Base-by-base conservation (phyloP, 23 red algal genomes). In the Gracilaria gracilis region DNA sequence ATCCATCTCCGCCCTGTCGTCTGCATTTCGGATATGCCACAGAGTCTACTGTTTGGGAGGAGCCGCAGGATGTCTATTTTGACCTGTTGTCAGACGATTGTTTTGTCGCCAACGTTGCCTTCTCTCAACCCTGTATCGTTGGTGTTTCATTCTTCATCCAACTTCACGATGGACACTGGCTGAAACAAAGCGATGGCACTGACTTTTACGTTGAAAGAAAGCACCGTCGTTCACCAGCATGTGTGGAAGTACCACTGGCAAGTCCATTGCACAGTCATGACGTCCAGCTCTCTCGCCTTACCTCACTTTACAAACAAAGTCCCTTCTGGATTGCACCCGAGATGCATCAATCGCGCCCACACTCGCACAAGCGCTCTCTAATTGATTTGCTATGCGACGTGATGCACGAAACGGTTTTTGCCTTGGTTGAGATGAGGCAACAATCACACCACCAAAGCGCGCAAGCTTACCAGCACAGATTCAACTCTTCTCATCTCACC, bases 291-390 rank as follows among this genome's bases (percentile, higher is more conserved):
- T 66, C 47, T 8, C 79, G 59, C 31, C 42, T 85, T 17, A 75
- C 57, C 17, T 78, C 67, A 16, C 69, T 93, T 15, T 79, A 93
- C 67, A 61, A 79, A 32, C 57, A 61, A 17, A 93, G 83, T 48
- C 90, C 90, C 27, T 93, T 93, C 53, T 93, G 90, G 90, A 38
- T 93, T 20, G 61, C 59, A 14, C 90, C 90, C 3, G n/a, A 54
- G 23, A 71, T 93, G 27, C 71, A 42, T 28, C 14, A 38, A 19
- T 4, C 33, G 4, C 35, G 11, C 36, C 40, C 34, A 24, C 40
- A 24, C 36, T 23, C 16, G 5, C 21, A 13, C 2, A 20, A 42
- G 14, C 16, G 37, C 69, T 27, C 69, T 75, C 16, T 17, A 1
- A 4, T 46, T 9, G 37, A 75, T 46, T 23, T 75, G 36, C 25